phyloP scores from a whole-genome alignment of 1,284 basidiomycete genomes.

The Kalmanozyma brasiliensis region DNA sequence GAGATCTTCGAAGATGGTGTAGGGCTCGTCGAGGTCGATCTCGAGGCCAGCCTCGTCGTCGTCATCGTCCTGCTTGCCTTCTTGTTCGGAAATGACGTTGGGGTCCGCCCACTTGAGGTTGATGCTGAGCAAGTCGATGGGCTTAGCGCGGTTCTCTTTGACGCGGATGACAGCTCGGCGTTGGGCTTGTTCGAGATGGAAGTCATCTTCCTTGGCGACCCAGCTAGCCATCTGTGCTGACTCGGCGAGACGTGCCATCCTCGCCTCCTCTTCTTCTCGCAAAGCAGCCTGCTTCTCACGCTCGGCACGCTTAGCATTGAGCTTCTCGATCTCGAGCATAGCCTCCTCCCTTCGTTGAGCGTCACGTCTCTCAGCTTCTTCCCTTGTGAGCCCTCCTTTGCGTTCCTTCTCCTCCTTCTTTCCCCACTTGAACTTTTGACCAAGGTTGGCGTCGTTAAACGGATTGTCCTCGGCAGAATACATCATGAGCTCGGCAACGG shows the following conservation, averaged over 20 bases:
- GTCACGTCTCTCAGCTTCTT: conserved; percentile 84
- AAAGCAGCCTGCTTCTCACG: conserved; percentile 87
- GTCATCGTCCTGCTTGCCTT: conserved; percentile 78
- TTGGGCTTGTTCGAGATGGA: conserved; percentile 93
- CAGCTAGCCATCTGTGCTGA: conserved; percentile 97
- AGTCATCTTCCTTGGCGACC: conserved; percentile 96
- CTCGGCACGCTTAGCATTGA: conserved; percentile 89
- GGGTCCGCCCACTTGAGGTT: conserved; percentile 65
- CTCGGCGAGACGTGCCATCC: conserved; percentile 88
- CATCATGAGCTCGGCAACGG: conserved; percentile 62
- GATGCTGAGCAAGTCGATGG: conserved; percentile 65
- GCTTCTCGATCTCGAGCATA: conserved; percentile 84
- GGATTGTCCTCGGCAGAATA: conserved; percentile 96
- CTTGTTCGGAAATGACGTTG: conserved; percentile 91
- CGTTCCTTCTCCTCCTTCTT: conserved; percentile 97
- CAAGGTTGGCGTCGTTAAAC: conserved; percentile 93
- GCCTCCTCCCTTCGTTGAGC: conserved; percentile 85
- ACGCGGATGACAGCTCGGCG: conserved; percentile 90
- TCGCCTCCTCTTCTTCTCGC: conserved; percentile 89
- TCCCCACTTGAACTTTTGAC: conserved; percentile 95
- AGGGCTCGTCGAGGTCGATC: conserved; percentile 97
- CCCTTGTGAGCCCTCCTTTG: conserved; percentile 82
- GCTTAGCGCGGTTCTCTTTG: conserved; percentile 85
- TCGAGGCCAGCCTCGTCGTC: conserved; percentile 88
- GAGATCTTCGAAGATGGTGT: conserved; percentile 94